Base-by-base conservation (phyloP, 202 grass and related monocot genomes). In the Zizania palustris region DNA sequence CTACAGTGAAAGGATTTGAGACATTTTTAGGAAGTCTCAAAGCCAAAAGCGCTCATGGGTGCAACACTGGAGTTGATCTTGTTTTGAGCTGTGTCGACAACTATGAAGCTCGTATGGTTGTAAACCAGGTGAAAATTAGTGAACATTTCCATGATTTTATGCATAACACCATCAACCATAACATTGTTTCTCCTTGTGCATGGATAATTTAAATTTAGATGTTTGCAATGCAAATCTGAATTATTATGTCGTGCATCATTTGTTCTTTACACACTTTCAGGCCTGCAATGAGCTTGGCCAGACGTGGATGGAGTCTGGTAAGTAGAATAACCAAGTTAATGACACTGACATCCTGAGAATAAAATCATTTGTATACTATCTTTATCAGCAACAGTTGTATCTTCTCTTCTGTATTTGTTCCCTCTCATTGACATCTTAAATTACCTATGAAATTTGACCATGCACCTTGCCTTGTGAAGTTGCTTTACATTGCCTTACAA, bases 241-340 rank as follows among this genome's bases (percentile, higher is more conserved):
- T 49, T 19, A 48, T 72, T 67, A 13, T 54, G 6, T 46, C 0
- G 15, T 76, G 39, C 20, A 34, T 80, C 81, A 20, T 83, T 77
- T 56, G 20, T 76, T 87, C 41, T 60, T 13, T 60, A 15, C 56
- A 20, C 43, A 45, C 88, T 82, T 85, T 67, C 77, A 98, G 95
- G 95, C 95, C 72, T 98, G 95, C 74, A 98, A 98, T 81, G 95
- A 98, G 63, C 85, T 98, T 67, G 56, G 91, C 11, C 95, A 98
- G 38, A 98, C 95, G 3, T 98, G 95, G 95, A 98, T 98, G 91
- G 95, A 98, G 65, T 98, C 95, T 81, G 95, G 95, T 98, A 87
- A 83, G 76, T 77, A 58, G 11, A 46, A 78, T 50, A 36, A 45
- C 54, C 7, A 57, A 77, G 65, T 65, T 67, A 9, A 13, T 82